These are phyloP conservation scores for Trifolium repens DNA, from an alignment of 306 rosid genomes.

Conservation along the genomic window DNA sequence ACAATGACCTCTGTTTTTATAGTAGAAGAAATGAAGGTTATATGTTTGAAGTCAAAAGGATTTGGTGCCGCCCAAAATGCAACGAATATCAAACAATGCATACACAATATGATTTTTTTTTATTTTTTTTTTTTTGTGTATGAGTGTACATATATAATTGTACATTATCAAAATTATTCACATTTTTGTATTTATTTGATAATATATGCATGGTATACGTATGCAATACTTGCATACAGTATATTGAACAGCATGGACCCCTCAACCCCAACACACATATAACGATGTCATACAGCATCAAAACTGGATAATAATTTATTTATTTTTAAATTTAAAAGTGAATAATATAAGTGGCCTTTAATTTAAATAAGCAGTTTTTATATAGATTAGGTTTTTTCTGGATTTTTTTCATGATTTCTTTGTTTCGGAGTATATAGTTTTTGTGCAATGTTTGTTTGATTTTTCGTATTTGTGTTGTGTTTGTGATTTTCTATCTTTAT, in stretches of 20 bases:
- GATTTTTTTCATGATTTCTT: too few relatives aligned
- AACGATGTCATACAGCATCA: not conserved
- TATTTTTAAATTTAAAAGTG: not conserved
- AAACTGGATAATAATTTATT: not conserved
- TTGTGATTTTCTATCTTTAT: too few relatives aligned
- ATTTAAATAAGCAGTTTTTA: too few relatives aligned
- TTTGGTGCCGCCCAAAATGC: slow-evolving; percentile 89
- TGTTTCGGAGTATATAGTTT: too few relatives aligned
- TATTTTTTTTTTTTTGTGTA: too few relatives aligned
- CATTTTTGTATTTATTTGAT: not conserved
- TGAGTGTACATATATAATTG: not conserved
- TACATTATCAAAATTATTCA: not conserved
- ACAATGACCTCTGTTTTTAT: slow-evolving; percentile 47
- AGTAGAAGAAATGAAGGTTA: slow-evolving; percentile 21
- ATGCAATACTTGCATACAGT: not conserved
- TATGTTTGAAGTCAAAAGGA: slow-evolving; percentile 69
- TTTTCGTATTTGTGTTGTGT: too few relatives aligned
- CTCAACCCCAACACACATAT: not conserved
- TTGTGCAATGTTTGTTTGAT: too few relatives aligned
- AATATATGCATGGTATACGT: not conserved
- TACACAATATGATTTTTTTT: not conserved
- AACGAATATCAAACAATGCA: slow-evolving; percentile 44
- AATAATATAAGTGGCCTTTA: not conserved
- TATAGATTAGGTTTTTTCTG: too few relatives aligned
- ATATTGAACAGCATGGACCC: not conserved